Conservation (phyloP, 352 stramenopile species). For the Detonula confervacea region DNA sequence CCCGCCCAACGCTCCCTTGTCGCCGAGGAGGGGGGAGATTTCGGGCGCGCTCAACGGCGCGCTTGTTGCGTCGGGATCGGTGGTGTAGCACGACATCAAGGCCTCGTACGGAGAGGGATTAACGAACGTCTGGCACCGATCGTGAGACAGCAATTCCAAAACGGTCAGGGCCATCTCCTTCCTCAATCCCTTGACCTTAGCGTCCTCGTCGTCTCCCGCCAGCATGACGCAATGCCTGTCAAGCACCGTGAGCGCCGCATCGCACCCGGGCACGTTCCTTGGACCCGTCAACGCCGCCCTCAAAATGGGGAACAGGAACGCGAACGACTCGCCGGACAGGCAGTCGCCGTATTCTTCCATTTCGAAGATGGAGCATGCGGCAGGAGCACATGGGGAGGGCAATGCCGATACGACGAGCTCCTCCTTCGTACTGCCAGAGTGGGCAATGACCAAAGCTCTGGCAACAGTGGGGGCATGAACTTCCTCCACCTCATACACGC, state of each 20-base stretch:
- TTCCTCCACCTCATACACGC: constrained; percentile 86
- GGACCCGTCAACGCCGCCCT: constrained; percentile 71
- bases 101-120: constrained; percentile 79
- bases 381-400: constrained; percentile 74
- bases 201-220: constrained; percentile 58
- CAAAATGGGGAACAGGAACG: constrained; percentile 83
- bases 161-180: constrained; percentile 77
- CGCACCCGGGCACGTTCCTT: constrained; percentile 77
- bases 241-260: constrained; percentile 73
- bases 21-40: constrained; percentile 76
- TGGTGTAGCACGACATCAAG: constrained; percentile 74
- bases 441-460: constrained; percentile 68
- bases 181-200: constrained; percentile 53
- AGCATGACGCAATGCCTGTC: constrained; percentile 74
- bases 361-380: constrained; percentile 70
- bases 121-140: constrained; percentile 80
- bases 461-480: constrained; percentile 66
- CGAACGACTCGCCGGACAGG: constrained; percentile 79
- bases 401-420: constrained; percentile 55
- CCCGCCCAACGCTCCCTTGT: constrained; percentile 75
- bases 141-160: constrained; percentile 82
- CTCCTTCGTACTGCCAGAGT: constrained; percentile 23
- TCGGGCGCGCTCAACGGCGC: constrained; percentile 65
- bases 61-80: constrained; percentile 34
- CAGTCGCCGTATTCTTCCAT: constrained; percentile 83